phyloP scores from a whole-genome alignment of 306 rosid genomes.

The Dalbergia cochinchinensis region DNA sequence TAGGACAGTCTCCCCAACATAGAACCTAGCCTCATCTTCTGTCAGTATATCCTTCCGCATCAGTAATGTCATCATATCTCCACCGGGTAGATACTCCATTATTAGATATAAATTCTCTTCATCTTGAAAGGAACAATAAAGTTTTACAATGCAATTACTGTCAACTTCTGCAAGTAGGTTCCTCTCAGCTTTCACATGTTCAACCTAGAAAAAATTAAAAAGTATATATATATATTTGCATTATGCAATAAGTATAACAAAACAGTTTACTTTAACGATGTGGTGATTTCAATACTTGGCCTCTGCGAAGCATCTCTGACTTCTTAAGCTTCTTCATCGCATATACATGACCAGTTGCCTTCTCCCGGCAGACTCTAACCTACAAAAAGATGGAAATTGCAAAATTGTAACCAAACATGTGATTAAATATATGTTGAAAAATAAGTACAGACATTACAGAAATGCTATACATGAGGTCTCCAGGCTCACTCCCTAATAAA shows the following conservation, averaged over 20 bases:
- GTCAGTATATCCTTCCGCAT: conserved; percentile 87
- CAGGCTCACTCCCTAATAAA: conserved; percentile 22
- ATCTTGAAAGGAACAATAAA: conserved; percentile 92
- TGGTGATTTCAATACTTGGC: conserved; percentile 66
- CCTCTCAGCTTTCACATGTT: conserved; percentile 95
- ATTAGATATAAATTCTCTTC: conserved; percentile 85
- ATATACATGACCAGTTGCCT: conserved; percentile 79
- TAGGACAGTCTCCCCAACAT: conserved; percentile 89
- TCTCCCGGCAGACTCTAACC: conserved; percentile 91
- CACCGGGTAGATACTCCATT: conserved; percentile 96
- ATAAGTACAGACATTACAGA: conserved; percentile 11
- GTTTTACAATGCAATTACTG: conserved; percentile 86
- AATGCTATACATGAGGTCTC: conserved; percentile 26
- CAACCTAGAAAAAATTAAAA: conserved; percentile 63
- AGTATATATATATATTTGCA: background rate
- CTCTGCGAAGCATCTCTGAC: conserved; percentile 94
- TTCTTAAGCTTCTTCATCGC: conserved; percentile 95
- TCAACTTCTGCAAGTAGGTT: conserved; percentile 91
- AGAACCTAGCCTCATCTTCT: conserved; percentile 83
- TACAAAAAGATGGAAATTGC: conserved; percentile 47
- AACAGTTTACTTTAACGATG: conserved; percentile 27
- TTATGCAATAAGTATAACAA: conserved; percentile 43
- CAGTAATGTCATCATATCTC: conserved; percentile 90
- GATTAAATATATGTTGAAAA: conserved; percentile 22
- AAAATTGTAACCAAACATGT: conserved; percentile 22